Evolutionary conservation across 2,329 filamentous ascomycete genomes (phyloP), one percentile per base, ranked within the genome.

Genomic region (Aspergillus caelatus): DNA sequence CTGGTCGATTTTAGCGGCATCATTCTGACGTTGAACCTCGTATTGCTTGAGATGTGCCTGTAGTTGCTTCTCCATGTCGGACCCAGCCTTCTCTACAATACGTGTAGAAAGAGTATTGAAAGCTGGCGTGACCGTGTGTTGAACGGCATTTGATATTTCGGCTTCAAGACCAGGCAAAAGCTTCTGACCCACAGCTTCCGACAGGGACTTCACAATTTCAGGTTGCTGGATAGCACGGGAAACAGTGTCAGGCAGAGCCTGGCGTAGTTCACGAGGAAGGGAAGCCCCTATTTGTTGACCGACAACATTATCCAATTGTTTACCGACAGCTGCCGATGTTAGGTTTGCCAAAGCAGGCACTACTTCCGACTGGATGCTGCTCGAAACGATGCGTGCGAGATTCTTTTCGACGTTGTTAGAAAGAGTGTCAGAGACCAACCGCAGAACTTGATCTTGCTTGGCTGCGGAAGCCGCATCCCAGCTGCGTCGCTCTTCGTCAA

Each of bases 401-500:
- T 92, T 91, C 71, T 91, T 89, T 77, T 92, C 89, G 28, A 92
- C 86, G 62, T 91, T 91, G 64, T 90, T 88, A 12, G 87, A 87
- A 52, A 92, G 78, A 3, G 89, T 91, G 65, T 82, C 86, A 1
- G 89, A 91, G 4, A 92, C 86, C 59, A 91, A 78, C 32, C 88
- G 87, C 50, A 92, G 83, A 23, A 92, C 83, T 46, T 89, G 87
- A 69, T 91, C 88, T 72, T 91, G 89, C 72, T 89, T 88, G n/a
- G 88, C 85, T 46, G 84, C 81, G 45, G 85, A 84, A 21, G 88
- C 83, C 57, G 87, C 86, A 71, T 89, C 87, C 72, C 88, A 84
- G 50, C 85, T 83, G 61, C 86, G 85, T 71, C 86, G 86, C 69
- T 96, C 93, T 56, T 91, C 88, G 76, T 84, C 90, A 79, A 90